A percentile compares a stretch with the other conserved stretches of the same genome.
phyloP scores from a whole-genome alignment of 192 early-diverging fungal species.

The Dimargaris cristalligena region DNA sequence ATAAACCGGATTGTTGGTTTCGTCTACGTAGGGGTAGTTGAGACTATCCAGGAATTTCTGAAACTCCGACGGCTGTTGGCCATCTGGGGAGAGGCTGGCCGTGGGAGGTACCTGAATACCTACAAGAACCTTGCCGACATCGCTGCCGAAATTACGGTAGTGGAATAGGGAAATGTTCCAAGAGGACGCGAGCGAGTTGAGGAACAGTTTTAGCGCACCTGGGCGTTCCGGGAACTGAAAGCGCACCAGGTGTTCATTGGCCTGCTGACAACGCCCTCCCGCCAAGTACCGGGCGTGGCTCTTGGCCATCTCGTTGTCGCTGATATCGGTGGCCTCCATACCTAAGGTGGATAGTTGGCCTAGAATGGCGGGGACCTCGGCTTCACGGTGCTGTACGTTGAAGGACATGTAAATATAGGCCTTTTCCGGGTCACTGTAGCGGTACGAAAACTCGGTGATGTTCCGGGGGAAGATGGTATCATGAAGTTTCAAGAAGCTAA shows the following conservation, averaged over 20 bases:
- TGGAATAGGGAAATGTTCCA: constrained; percentile 88
- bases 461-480: constrained; percentile 61
- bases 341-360: constrained; percentile 30
- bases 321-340: constrained; percentile 72
- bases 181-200: constrained; percentile 41
- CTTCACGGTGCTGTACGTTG: constrained; percentile 36
- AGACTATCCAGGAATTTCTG: constrained; percentile 63
- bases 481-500: constrained; percentile 62
- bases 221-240: constrained; percentile 95
- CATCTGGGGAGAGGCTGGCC: constrained; percentile 19
- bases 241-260: constrained; percentile 77
- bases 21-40: constrained; percentile 77
- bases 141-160: constrained; percentile 91
- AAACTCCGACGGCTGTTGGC: constrained; percentile 27
- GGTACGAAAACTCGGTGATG: constrained; percentile 81
- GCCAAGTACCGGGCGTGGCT: constrained; percentile 89
- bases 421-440: constrained; percentile 51
- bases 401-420: constrained; percentile 89
- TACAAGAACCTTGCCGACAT: constrained; percentile 83
- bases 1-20: constrained; percentile 81
- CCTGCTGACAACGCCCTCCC: constrained; percentile 61
- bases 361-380: constrained; percentile 57
- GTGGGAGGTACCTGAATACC: constrained; percentile 80
- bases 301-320: constrained; percentile 87
- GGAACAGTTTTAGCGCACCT: constrained; percentile 78